A percentile compares a stretch with the other conserved stretches of the same genome.
Evolutionary conservation across 2,329 filamentous ascomycete species (phyloP).

Genomic region (Aspergillus quadricinctus): DNA sequence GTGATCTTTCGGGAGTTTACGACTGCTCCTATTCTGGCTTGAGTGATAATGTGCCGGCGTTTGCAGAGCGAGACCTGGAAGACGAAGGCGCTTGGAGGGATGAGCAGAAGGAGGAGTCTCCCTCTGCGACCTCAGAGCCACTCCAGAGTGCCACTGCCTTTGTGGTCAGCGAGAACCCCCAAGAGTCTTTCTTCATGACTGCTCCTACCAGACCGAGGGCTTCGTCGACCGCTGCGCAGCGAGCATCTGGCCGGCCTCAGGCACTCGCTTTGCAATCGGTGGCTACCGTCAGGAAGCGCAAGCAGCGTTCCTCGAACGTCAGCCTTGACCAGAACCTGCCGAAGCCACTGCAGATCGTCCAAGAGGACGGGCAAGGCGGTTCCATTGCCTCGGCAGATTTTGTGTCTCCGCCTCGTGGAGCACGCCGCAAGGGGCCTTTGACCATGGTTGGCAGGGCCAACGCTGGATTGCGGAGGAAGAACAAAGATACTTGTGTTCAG

Average conservation of each 20-base stretch:
- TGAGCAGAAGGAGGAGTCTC: slow-evolving; percentile 19
- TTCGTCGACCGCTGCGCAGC: slow-evolving; percentile 21
- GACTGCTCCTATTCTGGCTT: slow-evolving; percentile 31
- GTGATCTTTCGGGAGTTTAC: slow-evolving; percentile 29
- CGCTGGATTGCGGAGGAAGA: slow-evolving; percentile 39
- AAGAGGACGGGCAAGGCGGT: slow-evolving; percentile 41
- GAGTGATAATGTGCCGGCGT: slow-evolving; percentile 26
- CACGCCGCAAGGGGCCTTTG: slow-evolving; percentile 40
- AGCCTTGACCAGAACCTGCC: slow-evolving; percentile 26
- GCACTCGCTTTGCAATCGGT: slow-evolving; percentile 29
- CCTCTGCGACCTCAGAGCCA: slow-evolving; percentile 22
- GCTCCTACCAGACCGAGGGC: slow-evolving; percentile 21
- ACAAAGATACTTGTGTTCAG: slow-evolving; percentile 43
- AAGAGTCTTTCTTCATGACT: slow-evolving; percentile 26
- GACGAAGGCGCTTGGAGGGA: slow-evolving; percentile 30
- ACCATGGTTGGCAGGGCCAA: slow-evolving; percentile 37
- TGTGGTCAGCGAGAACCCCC: slow-evolving; percentile 32
- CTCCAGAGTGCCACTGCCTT: slow-evolving; percentile 29
- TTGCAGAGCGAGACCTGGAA: slow-evolving; percentile 28
- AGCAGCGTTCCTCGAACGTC: slow-evolving; percentile 25
- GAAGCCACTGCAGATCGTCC: slow-evolving; percentile 40
- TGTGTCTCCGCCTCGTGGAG: slow-evolving; percentile 39
- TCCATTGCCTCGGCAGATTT: slow-evolving; percentile 40
- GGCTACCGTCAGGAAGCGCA: slow-evolving; percentile 33
- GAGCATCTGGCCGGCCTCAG: slow-evolving; percentile 22